These are phyloP conservation scores for Tulasnella sp. DNA, from an alignment of 768 basidiomycete species.

Conservation along the genomic window DNA sequence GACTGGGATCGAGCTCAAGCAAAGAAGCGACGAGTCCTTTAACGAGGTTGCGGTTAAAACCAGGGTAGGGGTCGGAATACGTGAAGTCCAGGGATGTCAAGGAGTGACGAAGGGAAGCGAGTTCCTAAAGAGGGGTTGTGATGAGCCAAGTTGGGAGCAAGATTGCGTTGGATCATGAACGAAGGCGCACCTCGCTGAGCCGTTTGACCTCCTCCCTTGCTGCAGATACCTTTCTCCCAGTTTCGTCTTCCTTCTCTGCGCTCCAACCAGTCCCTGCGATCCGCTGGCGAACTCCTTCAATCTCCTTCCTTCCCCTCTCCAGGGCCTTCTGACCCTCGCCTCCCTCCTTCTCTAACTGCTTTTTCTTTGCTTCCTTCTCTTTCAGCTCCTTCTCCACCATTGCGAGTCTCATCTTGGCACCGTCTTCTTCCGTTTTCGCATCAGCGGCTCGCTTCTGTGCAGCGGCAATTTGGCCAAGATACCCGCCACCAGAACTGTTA, in stretches of 20 bases:
- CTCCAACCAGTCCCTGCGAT: conserved; percentile 74
- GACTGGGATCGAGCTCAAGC: conserved; percentile 68
- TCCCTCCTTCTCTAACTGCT: conserved; percentile 82
- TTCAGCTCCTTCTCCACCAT: conserved; percentile 81
- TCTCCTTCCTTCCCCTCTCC: conserved; percentile 53
- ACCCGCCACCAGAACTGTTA: conserved; percentile 72
- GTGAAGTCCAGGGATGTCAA: conserved; percentile 79
- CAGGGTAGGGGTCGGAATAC: conserved; percentile 72
- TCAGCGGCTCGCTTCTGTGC: conserved; percentile 76
- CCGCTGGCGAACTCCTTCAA: conserved; percentile 58
- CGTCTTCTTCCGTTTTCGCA: conserved; percentile 81
- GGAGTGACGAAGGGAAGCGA: conserved; percentile 67
- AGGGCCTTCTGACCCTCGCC: conserved; percentile 73
- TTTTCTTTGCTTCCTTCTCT: conserved; percentile 74
- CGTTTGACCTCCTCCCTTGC: conserved; percentile 59
- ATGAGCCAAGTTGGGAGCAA: not conserved
- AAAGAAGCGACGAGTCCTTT: conserved; percentile 92
- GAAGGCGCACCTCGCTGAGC: conserved; percentile 61
- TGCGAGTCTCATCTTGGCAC: conserved; percentile 70
- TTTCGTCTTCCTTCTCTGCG: conserved; percentile 66
- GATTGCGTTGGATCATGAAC: no score
- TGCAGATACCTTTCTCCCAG: conserved; percentile 55
- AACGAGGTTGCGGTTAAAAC: conserved; percentile 83
- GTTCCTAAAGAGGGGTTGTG: conserved; percentile 52
- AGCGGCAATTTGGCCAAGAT: conserved; percentile 93